Evolutionary conservation across 2,329 filamentous ascomycete species (phyloP), one percentile per base, ranked within the genome.

Genomic region (Aspergillus pseudoterreus): DNA sequence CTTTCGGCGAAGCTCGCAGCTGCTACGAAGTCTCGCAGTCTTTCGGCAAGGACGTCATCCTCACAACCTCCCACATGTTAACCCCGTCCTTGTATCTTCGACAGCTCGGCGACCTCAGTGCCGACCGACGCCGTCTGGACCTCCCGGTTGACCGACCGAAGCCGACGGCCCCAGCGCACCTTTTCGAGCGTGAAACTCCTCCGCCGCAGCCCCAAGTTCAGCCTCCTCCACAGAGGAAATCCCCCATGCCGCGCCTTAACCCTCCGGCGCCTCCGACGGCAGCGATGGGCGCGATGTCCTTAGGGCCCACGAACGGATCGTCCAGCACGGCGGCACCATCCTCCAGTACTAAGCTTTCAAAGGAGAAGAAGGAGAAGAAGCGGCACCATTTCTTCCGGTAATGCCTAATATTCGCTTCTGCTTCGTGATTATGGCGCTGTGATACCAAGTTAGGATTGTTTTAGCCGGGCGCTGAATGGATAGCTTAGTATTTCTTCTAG

Each of bases 61-160:
- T 99, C 4, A 83, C 87, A 15, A 94, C 90, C 0, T 92, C 88
- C 21, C 94, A 99, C 67, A 96, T 99, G 92, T 77, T 95, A 43
- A 94, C 86, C 0, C 92, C 94, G 0, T 77, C 83, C 39, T 78
- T 95, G 17, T 99, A 92, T 68, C 73, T 96, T 32, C 84, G 88
- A 36, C 92, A 97, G 68, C 74, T 96, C 1, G 82, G 84, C 15
- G 91, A 96, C 64, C 78, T 97, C 12, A 87, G 85, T 54, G 80
- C 83, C 33, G 87, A 91, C 63, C 86, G 86, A 63, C 82, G 88
- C 47, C 81, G 84, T 43, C 79, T 99, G 14, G 85, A 90, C 61
- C 82, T 99, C 4, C 94, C 92, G 1, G 78, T 86, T 51, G 91
- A 96, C 55, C 80, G 85, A 36, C 90, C 90, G 2, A 85, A 86